Conservation (phyloP, 2,329 filamentous ascomycete species). For the Cladosporium halotolerans region DNA sequence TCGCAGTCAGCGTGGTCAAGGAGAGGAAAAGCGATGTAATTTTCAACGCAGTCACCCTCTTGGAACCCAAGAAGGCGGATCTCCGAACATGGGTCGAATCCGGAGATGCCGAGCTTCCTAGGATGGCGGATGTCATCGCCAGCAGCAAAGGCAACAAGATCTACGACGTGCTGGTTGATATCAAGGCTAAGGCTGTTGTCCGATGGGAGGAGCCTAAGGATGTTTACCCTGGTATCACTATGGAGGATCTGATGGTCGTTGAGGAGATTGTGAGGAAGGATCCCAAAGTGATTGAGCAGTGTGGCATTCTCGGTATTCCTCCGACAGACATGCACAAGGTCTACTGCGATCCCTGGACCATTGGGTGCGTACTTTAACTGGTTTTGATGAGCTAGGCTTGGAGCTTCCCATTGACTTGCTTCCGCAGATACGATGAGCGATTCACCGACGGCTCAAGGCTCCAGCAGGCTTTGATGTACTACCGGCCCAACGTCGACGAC, state of each 20-base stretch:
- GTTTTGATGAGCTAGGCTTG: neutral
- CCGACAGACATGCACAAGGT: slow-evolving; percentile 83
- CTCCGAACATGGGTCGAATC: slow-evolving; percentile 71
- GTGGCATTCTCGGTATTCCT: slow-evolving; percentile 69
- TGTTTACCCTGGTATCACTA: slow-evolving; percentile 78
- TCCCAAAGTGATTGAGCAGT: slow-evolving; percentile 83
- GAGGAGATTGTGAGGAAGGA: slow-evolving; percentile 68
- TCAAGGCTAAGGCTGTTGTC: slow-evolving; percentile 57
- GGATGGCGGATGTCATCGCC: slow-evolving; percentile 70
- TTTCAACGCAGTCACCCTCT: slow-evolving; percentile 78
- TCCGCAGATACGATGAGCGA: slow-evolving; percentile 64
- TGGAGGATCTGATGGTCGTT: slow-evolving; percentile 76
- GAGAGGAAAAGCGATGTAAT: slow-evolving; percentile 62
- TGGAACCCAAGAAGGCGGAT: slow-evolving; percentile 74
- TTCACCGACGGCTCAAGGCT: slow-evolving; percentile 70
- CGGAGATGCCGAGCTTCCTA: slow-evolving; percentile 47
- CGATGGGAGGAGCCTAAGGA: slow-evolving; percentile 67
- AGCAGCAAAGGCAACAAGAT: slow-evolving; percentile 70
- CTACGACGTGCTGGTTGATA: slow-evolving; percentile 70
- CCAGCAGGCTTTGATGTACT: slow-evolving; percentile 91
- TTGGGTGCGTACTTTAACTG: slow-evolving; percentile 62
- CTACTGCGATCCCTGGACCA: slow-evolving; percentile 91
- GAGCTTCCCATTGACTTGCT: too few species aligned
- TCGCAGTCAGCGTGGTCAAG: slow-evolving; percentile 59
- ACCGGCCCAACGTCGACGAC: slow-evolving; percentile 73